Base-by-base conservation (phyloP, 1,284 basidiomycete species). In the Coniferiporia sulphurascens region DNA sequence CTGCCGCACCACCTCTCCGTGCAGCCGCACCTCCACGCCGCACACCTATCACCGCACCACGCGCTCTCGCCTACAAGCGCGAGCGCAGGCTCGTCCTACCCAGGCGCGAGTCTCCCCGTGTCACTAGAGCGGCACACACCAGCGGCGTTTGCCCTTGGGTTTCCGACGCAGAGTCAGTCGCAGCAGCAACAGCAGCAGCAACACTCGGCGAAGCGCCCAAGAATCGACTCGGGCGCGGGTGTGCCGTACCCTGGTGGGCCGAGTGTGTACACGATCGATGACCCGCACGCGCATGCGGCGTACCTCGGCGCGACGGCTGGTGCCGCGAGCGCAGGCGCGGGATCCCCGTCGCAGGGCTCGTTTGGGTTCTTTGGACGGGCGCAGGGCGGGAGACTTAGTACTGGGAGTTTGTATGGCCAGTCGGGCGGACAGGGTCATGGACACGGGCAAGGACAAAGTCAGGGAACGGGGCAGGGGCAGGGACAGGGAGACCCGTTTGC, bases 221-320 rank as follows among this genome's bases (percentile, higher is more conserved):
- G 60, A 21, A 21, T 61, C 19, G 60, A 61, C 19, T 56, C 52
- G 10, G 41, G 55, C 34, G 48, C 54, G 21, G 50, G 36, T 12
- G 52, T 43, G 9, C 13, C 56, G 7, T 52, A 48, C 35, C 52
- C 50, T 41, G 57, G 51, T 38, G 57, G 57, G 13, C 57, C 57
- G 27, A 35, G 41, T 27, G 51, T 51, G n/a, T 59, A 59, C 44
- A 59, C 57, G n/a, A 59, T 59, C 17, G 60, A 58, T 22, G 52
- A 58, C 43, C 54, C 55, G 9, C 60, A 55, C 45, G 38, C 53
- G 12, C 60, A 55, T 45, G 38, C 53, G 1, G 57, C 51, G 32
- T 59, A 59, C 50, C n/a, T n/a, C 12, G 34, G 49, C 38, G 43
- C 17, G 35, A 9, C 60, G 55, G 35, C 51, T 8, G 13, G 7